Evolutionary conservation across 2,329 filamentous ascomycete genomes (phyloP), one percentile per base, ranked within the genome.

Genomic region (Beauveria scarabaeidicola): DNA sequence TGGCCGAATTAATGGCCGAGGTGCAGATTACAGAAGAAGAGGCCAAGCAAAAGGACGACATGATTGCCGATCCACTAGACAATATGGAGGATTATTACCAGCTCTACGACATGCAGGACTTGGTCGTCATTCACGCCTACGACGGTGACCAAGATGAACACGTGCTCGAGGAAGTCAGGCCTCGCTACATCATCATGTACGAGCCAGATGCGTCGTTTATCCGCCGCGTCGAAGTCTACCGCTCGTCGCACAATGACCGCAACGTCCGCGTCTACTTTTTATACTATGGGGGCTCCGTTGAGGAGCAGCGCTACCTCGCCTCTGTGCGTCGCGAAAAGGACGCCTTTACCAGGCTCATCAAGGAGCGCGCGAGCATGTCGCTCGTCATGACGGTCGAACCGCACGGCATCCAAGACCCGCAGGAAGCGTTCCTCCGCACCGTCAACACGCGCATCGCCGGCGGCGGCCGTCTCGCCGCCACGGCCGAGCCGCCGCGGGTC

Each of bases 171-270:
- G 94, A 99, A 73, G 81, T 94, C 61, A 91, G 90, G 68, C 94
- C 94, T 38, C 86, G 90, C 62, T 97, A 97, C 72, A 91, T 99
- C 61, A 89, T 99, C 75, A 97, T 99, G 94, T 99, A 97, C 73
- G 94, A 97, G 70, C 93, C 94, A 1, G 91, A 97, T 65, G 86
- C 93, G 3, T 87, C 93, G 3, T 99, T 99, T 72, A 96, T 97
- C 68, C 86, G 94, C 15, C 82, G 93, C 41, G 88, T 99, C 21
- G 94, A 99, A 71, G 92, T 97, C 2, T 99, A 97, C 74, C 86
- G 94, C 43, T 96, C 91, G 56, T 97, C 92, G 10, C 94, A 99
- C 74, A 89, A 87, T 61, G 90, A 93, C 70, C 81, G 91, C 40
- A 91, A 90, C 67, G 90, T 97, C 46, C 84, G 91, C 47, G 92